Evolutionary conservation across 495 filamentous ascomycete genomes (phyloP).

Genomic region (Friedmanniomyces simplex): DNA sequence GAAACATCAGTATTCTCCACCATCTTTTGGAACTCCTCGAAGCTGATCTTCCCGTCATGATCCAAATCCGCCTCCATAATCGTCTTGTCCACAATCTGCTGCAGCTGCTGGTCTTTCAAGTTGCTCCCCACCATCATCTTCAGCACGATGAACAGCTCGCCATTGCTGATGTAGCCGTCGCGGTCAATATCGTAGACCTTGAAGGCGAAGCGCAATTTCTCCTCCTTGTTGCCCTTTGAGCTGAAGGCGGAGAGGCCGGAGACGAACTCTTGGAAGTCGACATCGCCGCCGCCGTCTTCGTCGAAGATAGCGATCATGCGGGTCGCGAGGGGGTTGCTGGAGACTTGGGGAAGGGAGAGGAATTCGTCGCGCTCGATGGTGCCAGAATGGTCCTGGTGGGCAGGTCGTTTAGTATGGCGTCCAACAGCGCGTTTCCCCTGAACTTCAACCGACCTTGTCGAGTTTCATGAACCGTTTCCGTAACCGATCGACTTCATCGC

Average conservation of each 20-base stretch:
- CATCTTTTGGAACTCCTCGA: conserved; percentile 98
- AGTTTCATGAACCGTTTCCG: conserved; percentile 98
- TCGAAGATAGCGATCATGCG: conserved; percentile 98
- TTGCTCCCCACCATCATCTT: conserved; percentile 99
- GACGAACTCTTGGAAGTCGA: conserved; percentile 99
- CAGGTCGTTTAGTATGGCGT: background rate
- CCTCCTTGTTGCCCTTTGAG: conserved; percentile 96
- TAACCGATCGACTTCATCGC: conserved; percentile 89
- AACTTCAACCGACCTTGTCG: conserved; percentile 62
- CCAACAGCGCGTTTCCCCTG: background rate
- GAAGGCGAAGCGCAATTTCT: conserved; percentile 96
- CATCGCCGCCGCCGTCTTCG: conserved; percentile 94
- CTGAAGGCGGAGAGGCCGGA: conserved; percentile 90
- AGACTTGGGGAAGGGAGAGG: conserved; percentile 91
- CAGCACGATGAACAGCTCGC: conserved; percentile 95
- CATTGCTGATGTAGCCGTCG: conserved; percentile 97
- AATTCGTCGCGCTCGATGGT: conserved; percentile 99
- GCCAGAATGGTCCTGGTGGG: conserved; percentile 77
- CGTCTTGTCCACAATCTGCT: conserved; percentile 98
- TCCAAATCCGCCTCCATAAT: conserved; percentile 99
- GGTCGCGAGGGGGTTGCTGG: conserved; percentile 95
- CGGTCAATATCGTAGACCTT: conserved; percentile 99
- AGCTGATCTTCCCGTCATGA: conserved; percentile 94
- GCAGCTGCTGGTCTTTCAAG: conserved; percentile 95
- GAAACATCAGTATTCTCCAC: conserved; percentile 96